Evolutionary conservation across 108 stramenopile species (phyloP).

Genomic region (Seminavis robusta): DNA sequence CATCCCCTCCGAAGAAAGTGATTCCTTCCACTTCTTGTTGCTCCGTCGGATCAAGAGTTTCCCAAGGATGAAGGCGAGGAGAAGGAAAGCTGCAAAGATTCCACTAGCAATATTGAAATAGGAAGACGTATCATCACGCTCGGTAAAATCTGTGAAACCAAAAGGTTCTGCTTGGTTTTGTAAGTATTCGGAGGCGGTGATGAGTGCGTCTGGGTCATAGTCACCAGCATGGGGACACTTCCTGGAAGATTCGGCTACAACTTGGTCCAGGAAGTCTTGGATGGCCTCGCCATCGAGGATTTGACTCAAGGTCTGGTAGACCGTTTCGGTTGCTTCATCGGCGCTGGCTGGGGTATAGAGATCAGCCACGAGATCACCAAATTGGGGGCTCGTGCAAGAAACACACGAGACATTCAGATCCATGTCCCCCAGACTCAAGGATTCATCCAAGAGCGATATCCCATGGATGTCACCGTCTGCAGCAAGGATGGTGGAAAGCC

Average conservation of each 20-base stretch:
- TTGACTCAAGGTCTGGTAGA: constrained; percentile 8
- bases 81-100: constrained; percentile 19
- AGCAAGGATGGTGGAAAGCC: constrained; percentile 48
- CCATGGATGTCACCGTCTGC: constrained; percentile 5
- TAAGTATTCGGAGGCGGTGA: not conserved
- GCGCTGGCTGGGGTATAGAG: constrained; percentile 26
- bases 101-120: constrained; percentile 38
- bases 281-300: constrained; percentile 25
- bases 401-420: constrained; percentile 33
- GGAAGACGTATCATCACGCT: not conserved
- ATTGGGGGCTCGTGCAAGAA: constrained; percentile 39
- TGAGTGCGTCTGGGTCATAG: constrained; percentile 12
- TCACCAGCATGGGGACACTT: constrained; percentile 26
- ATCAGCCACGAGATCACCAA: constrained; percentile 28
- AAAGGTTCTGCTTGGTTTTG: constrained; percentile 9
- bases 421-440: constrained; percentile 24
- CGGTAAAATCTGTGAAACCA: constrained; percentile 6
- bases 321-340: constrained; percentile 11
- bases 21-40: constrained; percentile 24
- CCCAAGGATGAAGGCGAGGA: constrained; percentile 4
- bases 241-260: constrained; percentile 19
- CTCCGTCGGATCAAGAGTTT: constrained; percentile 8
- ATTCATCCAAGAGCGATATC: constrained; percentile 13
- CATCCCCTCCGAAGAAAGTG: constrained; percentile 15
- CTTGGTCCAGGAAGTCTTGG: constrained; percentile 8